These are phyloP conservation scores for Phylloporus sp. DNA, from an alignment of 1,284 basidiomycete species.

Conservation along the genomic window DNA sequence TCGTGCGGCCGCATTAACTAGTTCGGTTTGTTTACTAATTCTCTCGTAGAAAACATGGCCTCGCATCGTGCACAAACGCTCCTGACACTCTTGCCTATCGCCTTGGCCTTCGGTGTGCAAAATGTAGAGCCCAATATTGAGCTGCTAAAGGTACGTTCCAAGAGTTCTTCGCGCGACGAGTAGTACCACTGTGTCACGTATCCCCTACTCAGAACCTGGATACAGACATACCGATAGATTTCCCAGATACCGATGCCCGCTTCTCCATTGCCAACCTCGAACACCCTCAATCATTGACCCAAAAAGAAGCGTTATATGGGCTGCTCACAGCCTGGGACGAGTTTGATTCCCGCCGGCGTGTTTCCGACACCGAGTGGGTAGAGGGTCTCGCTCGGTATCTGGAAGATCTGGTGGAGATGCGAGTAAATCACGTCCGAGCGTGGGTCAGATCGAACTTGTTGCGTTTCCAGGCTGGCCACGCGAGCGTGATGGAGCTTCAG, in stretches of 20 bases:
- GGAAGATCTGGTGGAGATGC: constrained; percentile 46
- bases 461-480: constrained; percentile 53
- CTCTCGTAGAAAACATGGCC: constrained; percentile 58
- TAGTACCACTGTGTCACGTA: not conserved
- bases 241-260: constrained; percentile 41
- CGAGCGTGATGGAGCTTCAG: constrained; percentile 54
- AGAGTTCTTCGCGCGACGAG: not conserved
- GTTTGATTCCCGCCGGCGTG: constrained; percentile 41
- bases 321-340: constrained; percentile 46
- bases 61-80: constrained; percentile 59
- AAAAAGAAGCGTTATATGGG: constrained; percentile 38
- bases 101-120: constrained; percentile 53
- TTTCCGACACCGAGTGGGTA: constrained; percentile 53
- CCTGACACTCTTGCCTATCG: constrained; percentile 49
- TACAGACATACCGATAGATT: constrained; percentile 49
- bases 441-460: constrained; percentile 60
- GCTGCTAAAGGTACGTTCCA: constrained; percentile 52
- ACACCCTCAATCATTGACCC: constrained; percentile 20
- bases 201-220: constrained; percentile 54
- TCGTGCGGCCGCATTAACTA: constrained; percentile 46
- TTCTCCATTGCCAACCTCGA: constrained; percentile 47
- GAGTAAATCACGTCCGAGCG: constrained; percentile 54
- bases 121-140: constrained; percentile 55
- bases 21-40: constrained; percentile 4
- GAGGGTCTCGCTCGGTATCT: constrained; percentile 48